Base-by-base conservation (phyloP, 441 rosid species). In the Pelargonium citronellum region DNA sequence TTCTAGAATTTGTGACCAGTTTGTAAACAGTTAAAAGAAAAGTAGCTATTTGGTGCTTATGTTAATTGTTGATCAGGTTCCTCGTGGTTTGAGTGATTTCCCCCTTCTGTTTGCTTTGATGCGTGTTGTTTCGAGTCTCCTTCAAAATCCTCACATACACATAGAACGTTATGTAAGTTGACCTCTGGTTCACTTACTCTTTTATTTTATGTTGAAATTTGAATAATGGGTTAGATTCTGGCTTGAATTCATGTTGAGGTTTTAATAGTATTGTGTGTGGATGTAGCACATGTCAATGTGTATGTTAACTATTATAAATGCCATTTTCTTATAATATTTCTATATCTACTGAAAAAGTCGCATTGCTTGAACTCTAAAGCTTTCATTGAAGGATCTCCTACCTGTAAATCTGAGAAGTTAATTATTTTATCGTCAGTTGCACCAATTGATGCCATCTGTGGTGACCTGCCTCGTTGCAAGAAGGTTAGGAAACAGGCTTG, bases 381-480 rank as follows among this genome's bases (percentile, higher is more conserved):
- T 55, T 7, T 55, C 22, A 16, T 19, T 74, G 69, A 69, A 51
- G 67, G 57, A 34, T 76, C 51, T 68, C 24, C 74, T 63, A 30
- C 76, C 71, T 68, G 60, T 73, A 71, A 80, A 81, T 69, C 79
- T 86, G 77, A 84, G 69, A 74, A 67, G 66, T 66, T 57, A 57
- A 66, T 74, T 71, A 61, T 74, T 79, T 82, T 78, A 73, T 70
- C 80, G 67, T 75, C 93, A 94, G 98, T 91, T 94, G 61, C 97
- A 94, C 84, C 95, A 90, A 73, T 84, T 91, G 90, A 94, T 94
- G 98, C 97, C 97, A 73, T 89, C 97, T 77, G 95, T 88, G 68
- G 97, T 91, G 72, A 94, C 99, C 61, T 94, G 99, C 87, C 90
- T 91, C 73, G 96, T 94, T 66, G 91, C 97, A n/a, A 94, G 83